Base-by-base conservation (phyloP, 305 asterid species). In the Fraxinus dipetala region DNA sequence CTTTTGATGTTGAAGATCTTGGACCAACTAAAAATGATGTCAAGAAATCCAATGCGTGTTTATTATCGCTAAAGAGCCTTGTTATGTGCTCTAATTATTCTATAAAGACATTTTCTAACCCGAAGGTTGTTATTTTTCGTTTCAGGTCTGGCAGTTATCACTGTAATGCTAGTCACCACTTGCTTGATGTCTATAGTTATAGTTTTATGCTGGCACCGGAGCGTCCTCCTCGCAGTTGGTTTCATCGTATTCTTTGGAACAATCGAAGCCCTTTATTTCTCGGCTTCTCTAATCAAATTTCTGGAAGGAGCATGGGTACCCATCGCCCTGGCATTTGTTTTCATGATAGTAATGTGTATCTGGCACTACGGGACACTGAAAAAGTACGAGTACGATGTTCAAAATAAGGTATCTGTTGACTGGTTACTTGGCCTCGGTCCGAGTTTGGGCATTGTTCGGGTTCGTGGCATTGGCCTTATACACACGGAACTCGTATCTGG, bases 291-390 rank as follows among this genome's bases (percentile, higher is more conserved):
- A 5, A 56, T 73, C 36, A 73, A 80, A 38, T 73, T 80, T 32
- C 73, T 30, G 10, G 83, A 54, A 73, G 83, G 83, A 30, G 79
- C 83, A 8, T 80, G 83, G 83, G 79, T 80, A 45, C 83, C 83
- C 13, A 59, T 80, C 7, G 74, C 77, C 61, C 56, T 80, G 3
- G 72, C 83, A 2, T 45, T 80, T 13, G 40, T 80, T 31, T 61
- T 73, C 28, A 76, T 73, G 54, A 28, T 76, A 2, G 79, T 80
- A 34, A 73, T 80, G 83, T 73, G 67, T 31, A 70, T 80, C 8
- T 80, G 83, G 83, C 83, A 51, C 74, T 72, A 80, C 22, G 78
- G 79, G 6, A 80, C 83, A 22, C 43, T 74, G 30, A 80, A 80
- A 22, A 80, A 54, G 79, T 80, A 80, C 6, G 83, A 72, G 54